phyloP scores from a whole-genome alignment of 805 yeast species.

The Candida boidinii region DNA sequence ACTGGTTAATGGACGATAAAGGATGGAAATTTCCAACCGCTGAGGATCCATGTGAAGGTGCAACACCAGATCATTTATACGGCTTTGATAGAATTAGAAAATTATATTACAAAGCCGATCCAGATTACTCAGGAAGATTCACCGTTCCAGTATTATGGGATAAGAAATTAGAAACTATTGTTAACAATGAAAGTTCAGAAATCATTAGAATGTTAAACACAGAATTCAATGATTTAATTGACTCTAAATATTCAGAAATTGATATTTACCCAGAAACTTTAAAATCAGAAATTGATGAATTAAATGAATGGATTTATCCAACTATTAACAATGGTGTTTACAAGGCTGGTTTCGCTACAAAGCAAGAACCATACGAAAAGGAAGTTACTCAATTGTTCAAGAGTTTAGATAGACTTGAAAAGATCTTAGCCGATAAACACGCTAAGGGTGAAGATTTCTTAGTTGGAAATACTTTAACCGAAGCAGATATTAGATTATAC shows the following conservation, averaged over 20 bases:
- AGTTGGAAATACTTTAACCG: conserved; percentile 64
- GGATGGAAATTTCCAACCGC: conserved; percentile 80
- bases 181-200: conserved; percentile 86
- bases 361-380: conserved; percentile 71
- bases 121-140: conserved; percentile 71
- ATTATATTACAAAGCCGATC: conserved; percentile 65
- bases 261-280: conserved; percentile 57
- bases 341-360: conserved; percentile 83
- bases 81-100: conserved; percentile 55
- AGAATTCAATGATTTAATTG: conserved; percentile 57
- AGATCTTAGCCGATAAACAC: conserved; percentile 40
- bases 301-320: conserved; percentile 78
- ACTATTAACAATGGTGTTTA: conserved; percentile 89
- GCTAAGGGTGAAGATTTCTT: conserved; percentile 30
- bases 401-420: conserved; percentile 64
- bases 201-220: conserved; percentile 77
- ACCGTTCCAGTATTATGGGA: conserved; percentile 97
- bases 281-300: conserved; percentile 55
- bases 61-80: conserved; percentile 53
- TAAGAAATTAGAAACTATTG: conserved; percentile 71
- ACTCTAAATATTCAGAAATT: conserved; percentile 36
- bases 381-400: conserved; percentile 57
- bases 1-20: conserved; percentile 78
- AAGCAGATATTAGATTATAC: conserved; percentile 82
- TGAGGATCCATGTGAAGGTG: conserved; percentile 22